These are phyloP conservation scores for Phoma sp. DNA, from an alignment of 2,329 filamentous ascomycete species.

Conservation along the genomic window DNA sequence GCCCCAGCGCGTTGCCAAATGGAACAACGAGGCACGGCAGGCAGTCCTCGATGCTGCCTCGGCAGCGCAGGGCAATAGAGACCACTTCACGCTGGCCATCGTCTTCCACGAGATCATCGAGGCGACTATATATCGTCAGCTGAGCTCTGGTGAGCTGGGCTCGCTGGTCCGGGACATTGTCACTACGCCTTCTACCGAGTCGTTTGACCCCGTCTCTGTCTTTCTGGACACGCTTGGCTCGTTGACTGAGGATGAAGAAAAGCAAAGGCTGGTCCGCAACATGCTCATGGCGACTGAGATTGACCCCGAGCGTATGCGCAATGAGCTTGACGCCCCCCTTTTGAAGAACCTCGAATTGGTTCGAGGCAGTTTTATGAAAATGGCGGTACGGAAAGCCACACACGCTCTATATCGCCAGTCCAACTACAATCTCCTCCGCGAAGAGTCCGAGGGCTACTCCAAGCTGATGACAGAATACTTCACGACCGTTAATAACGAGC, in stretches of 20 bases:
- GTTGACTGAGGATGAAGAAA: conserved; percentile 72
- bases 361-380: conserved; percentile 79
- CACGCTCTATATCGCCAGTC: conserved; percentile 94
- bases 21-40: conserved; percentile 71
- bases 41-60: conserved; percentile 70
- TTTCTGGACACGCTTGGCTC: conserved; percentile 86
- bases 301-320: conserved; percentile 73
- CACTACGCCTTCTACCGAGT: conserved; percentile 54
- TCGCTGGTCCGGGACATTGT: conserved; percentile 75
- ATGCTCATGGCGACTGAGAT: conserved; percentile 77
- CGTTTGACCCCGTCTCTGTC: conserved; percentile 59
- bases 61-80: conserved; percentile 69
- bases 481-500: conserved; percentile 77
- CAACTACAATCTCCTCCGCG: conserved; percentile 93
- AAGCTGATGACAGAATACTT: conserved; percentile 97
- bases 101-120: conserved; percentile 87
- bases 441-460: conserved; percentile 95
- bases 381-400: conserved; percentile 87
- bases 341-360: conserved; percentile 80
- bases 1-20: conserved; percentile 68
- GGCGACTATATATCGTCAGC: conserved; percentile 71
- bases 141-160: conserved; percentile 74
- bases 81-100: conserved; percentile 70
- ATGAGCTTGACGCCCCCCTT: conserved; percentile 79
- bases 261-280: conserved; percentile 63